phyloP scores from a whole-genome alignment of 2,329 filamentous ascomycete species.

The Drechslerella coelobrocha region DNA sequence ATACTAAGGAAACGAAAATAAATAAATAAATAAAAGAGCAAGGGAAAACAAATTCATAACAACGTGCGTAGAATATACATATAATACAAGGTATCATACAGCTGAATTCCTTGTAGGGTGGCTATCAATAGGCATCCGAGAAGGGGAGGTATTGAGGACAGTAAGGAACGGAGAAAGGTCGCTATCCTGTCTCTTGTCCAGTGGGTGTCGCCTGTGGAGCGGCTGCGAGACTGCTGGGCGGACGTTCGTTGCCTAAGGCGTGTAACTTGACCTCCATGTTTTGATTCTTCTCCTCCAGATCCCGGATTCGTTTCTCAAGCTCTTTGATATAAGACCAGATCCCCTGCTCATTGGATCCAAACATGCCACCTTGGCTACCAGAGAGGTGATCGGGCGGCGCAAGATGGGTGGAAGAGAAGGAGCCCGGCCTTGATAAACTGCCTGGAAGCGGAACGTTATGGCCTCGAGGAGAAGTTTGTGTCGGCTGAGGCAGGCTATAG shows the following conservation, averaged over 20 bases:
- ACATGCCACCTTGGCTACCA: constrained; percentile 65
- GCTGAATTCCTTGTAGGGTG: constrained; percentile 36
- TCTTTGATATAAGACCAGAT: constrained; percentile 76
- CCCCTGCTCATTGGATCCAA: constrained; percentile 68
- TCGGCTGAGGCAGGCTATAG: constrained; percentile 46
- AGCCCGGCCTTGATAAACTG: constrained; percentile 32
- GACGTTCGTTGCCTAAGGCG: constrained; percentile 21
- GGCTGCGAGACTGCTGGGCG: constrained; percentile 9
- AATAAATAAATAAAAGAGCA: background rate
- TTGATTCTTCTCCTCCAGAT: constrained; percentile 61
- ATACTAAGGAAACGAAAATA: constrained; percentile 6
- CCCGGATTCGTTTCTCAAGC: constrained; percentile 68
- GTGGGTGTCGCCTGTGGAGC: constrained; percentile 15
- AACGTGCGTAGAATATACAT: constrained; percentile 47
- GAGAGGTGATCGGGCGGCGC: constrained; percentile 36
- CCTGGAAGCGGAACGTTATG: constrained; percentile 36
- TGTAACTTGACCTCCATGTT: constrained; percentile 58
- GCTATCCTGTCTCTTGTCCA: constrained; percentile 35
- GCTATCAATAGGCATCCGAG: constrained; percentile 1
- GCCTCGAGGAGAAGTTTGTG: constrained; percentile 53
- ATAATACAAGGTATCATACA: constrained; percentile 52
- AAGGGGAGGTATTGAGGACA: constrained; percentile 2
- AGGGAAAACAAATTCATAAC: constrained; percentile 30
- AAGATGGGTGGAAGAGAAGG: constrained; percentile 40
- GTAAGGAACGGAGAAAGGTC: background rate